These are phyloP conservation scores for Hypholoma sublateritium DNA, from an alignment of 768 basidiomycete genomes.

Conservation along the genomic window DNA sequence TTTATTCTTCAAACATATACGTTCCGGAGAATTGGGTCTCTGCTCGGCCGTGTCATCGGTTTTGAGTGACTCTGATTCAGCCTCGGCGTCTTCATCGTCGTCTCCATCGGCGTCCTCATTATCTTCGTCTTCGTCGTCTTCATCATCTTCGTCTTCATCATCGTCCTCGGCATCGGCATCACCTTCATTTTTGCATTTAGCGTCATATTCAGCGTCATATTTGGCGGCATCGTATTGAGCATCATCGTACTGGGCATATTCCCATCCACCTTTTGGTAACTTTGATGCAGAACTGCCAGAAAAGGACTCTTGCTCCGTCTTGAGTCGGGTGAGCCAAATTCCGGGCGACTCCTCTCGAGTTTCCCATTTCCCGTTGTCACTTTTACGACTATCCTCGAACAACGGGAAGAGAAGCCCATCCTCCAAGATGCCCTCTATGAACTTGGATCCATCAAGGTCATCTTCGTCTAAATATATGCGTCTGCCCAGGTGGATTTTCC, in stretches of 20 bases:
- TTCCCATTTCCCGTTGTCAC: conserved; percentile 21
- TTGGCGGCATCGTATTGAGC: too few species aligned
- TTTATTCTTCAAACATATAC: too few species aligned
- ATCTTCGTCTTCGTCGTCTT: background rate
- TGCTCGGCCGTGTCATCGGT: too few species aligned
- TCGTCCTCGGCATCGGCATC: background rate
- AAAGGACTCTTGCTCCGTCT: background rate
- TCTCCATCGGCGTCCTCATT: too few species aligned
- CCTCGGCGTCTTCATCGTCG: too few species aligned
- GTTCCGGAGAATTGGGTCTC: too few species aligned
- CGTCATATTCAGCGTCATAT: too few species aligned
- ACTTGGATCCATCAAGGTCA: conserved; percentile 33
- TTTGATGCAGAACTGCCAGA: too few species aligned
- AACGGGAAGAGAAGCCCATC: conserved; percentile 27
- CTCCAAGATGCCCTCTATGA: conserved; percentile 32
- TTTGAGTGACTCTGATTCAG: too few species aligned
- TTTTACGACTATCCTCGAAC: background rate
- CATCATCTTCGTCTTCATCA: background rate
- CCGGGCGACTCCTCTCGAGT: conserved; percentile 28
- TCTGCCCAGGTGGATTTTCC: conserved; percentile 41
- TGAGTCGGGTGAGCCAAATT: conserved; percentile 29
- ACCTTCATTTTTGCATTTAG: too few species aligned
- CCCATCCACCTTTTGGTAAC: too few species aligned
- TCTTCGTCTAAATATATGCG: conserved; percentile 34
- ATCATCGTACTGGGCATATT: too few species aligned